Evolutionary conservation across 2,329 filamentous ascomycete genomes (phyloP).

Genomic region (Emmonsiellopsis sp.): DNA sequence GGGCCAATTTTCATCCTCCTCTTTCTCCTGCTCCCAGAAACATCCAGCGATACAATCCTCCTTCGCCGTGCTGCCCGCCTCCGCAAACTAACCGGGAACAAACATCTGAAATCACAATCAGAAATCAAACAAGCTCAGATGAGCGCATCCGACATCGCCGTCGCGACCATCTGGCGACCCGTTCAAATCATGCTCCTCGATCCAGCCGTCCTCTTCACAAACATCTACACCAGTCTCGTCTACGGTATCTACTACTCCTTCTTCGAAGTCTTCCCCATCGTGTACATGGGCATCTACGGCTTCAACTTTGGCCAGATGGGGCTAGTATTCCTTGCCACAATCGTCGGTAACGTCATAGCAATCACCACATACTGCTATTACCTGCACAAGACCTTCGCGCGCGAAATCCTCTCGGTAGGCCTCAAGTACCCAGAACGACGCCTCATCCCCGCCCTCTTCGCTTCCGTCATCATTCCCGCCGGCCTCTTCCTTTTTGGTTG

Average conservation of each 20-base stretch:
- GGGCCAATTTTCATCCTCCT: slow-evolving; percentile 52
- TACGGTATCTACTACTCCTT: slow-evolving; percentile 44
- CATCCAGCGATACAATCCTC: slow-evolving; percentile 50
- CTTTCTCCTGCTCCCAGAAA: slow-evolving; percentile 58
- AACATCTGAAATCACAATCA: slow-evolving; percentile 49
- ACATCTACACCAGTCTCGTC: slow-evolving; percentile 53
- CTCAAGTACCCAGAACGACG: slow-evolving; percentile 44
- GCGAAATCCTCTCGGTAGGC: slow-evolving; percentile 41
- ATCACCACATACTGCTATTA: slow-evolving; percentile 43
- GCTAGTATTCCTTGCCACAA: slow-evolving; percentile 52
- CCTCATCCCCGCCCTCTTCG: slow-evolving; percentile 46
- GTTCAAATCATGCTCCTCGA: slow-evolving; percentile 53
- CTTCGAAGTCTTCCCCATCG: slow-evolving; percentile 59
- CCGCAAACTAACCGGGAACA: slow-evolving; percentile 50
- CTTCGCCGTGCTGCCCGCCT: slow-evolving; percentile 53
- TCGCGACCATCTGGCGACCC: slow-evolving; percentile 54
- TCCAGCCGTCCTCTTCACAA: slow-evolving; percentile 53
- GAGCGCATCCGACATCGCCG: slow-evolving; percentile 36
- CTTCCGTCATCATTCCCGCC: slow-evolving; percentile 45
- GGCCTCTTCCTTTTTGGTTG: slow-evolving; percentile 49
- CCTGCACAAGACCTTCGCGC: slow-evolving; percentile 45
- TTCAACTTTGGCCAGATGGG: slow-evolving; percentile 52
- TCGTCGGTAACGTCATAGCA: slow-evolving; percentile 49
- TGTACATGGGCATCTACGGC: slow-evolving; percentile 51
- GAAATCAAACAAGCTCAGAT: slow-evolving; percentile 56